Base-by-base conservation (phyloP, 2,329 filamentous ascomycete species). In the Ophiostoma quercus region DNA sequence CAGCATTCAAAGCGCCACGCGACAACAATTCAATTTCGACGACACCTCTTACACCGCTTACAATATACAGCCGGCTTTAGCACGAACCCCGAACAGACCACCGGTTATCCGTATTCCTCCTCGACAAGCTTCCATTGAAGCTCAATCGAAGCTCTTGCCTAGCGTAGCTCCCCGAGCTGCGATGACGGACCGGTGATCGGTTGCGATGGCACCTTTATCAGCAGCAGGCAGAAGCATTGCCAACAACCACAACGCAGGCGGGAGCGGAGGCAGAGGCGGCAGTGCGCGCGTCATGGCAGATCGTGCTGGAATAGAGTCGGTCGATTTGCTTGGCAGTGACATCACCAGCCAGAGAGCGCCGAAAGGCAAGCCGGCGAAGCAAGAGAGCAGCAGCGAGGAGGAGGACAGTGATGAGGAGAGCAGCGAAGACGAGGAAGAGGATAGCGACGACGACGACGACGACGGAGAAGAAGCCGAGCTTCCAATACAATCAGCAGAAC, bases 401-500 rank as follows among this genome's bases (percentile, higher is more conserved):
- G 67, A 60, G 12, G 62, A 57, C 32, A 67, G 51, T n/a, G 34
- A 51, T 34, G 14, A 43, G 19, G 43, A 69, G 25, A 34, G 43
- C 11, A 19, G 14, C n/a, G 47, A 68, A 34, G 34, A 29, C 25
- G 25, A 34, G 34, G 34, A 34, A 34, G 32, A 43, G 1, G 60
- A 62, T 9, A 51, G 32, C 22, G 69, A 66, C 32, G 22, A 65
- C 34, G 16, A 43, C 14, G 47, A 67, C 12, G 54, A 51, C 14
- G 34, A 32, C 6, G 22, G 63, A 19, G 37, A 54, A 16, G 19
- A 47, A 68, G 77, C 78, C 68, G 73, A 87, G 86, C 66, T 87
- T 69, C 68, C 90, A 76, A 86, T 87, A 25, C 78, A 89, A 71
- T 80, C 82, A 69, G 79, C 81, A 67, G 80, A 82, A 62, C 76